phyloP scores from a whole-genome alignment of 768 basidiomycete genomes.

The Tulasnella sp. region DNA sequence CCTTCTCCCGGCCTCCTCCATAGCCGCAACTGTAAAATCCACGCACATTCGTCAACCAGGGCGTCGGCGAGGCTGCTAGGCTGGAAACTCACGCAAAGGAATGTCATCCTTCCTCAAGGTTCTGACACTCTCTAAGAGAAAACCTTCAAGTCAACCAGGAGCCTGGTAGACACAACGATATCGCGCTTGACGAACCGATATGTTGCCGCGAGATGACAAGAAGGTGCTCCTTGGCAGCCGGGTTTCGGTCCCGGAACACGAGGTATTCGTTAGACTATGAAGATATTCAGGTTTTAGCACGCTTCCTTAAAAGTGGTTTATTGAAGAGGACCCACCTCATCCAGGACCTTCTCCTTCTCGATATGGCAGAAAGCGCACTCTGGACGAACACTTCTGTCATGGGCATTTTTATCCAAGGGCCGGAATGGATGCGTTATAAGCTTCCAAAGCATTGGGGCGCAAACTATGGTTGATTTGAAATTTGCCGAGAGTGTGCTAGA shows the following conservation, averaged over 20 bases:
- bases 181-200: slow-evolving; percentile 36
- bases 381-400: neutral
- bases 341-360: neutral
- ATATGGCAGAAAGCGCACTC: slow-evolving; percentile 12
- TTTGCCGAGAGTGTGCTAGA: neutral
- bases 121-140: slow-evolving; percentile 52
- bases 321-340: neutral
- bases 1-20: slow-evolving; percentile 51
- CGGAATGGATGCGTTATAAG: neutral
- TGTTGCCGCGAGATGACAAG: slow-evolving; percentile 42
- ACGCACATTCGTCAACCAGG: slow-evolving; percentile 35
- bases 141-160: slow-evolving; percentile 19
- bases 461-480: neutral
- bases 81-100: slow-evolving; percentile 47
- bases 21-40: slow-evolving; percentile 42
- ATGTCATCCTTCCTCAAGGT: slow-evolving; percentile 47
- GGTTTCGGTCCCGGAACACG: slow-evolving; percentile 41
- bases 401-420: neutral
- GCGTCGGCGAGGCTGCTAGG: slow-evolving; percentile 19
- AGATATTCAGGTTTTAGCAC: neutral
- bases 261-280: neutral
- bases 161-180: neutral
- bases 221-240: slow-evolving; percentile 41
- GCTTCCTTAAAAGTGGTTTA: neutral
- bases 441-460: neutral